phyloP scores from a whole-genome alignment of 108 stramenopile genomes.

The Stephanodiscus minutulus region DNA sequence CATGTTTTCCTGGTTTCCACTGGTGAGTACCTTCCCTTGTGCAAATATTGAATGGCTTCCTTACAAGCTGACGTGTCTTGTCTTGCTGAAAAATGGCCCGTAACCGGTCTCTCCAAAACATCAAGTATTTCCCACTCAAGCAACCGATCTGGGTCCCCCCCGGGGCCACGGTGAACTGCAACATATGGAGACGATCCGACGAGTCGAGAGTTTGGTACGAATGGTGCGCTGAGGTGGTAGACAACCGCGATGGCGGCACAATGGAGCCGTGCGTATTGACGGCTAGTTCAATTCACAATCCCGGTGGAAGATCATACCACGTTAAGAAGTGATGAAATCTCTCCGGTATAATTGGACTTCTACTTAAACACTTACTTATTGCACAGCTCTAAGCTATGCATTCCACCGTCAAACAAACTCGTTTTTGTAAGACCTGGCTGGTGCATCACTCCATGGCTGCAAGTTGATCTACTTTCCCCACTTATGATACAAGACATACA shows the following conservation, averaged over 20 bases:
- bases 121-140: conserved; percentile 84
- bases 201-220: conserved; percentile 94
- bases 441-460: too few relatives aligned
- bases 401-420: too few relatives aligned
- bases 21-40: conserved; percentile 35
- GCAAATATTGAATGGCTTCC: neutral
- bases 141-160: conserved; percentile 76
- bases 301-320: conserved; percentile 84
- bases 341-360: neutral
- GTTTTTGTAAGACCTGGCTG: too few relatives aligned
- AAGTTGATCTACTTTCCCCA: too few relatives aligned
- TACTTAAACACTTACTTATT: too few relatives aligned
- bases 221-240: conserved; percentile 87
- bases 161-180: conserved; percentile 69
- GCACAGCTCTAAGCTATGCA: too few relatives aligned
- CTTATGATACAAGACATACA: too few relatives aligned
- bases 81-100: neutral
- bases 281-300: conserved; percentile 79
- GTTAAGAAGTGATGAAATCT: conserved; percentile 37
- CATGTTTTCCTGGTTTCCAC: conserved; percentile 98
- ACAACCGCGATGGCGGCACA: conserved; percentile 25
- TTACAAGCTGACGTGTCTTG: neutral
- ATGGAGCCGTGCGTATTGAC: conserved; percentile 44
- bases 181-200: conserved; percentile 83
- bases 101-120: neutral